Conservation (phyloP, 768 basidiomycete genomes). For the Fistulinella prunicolor region DNA sequence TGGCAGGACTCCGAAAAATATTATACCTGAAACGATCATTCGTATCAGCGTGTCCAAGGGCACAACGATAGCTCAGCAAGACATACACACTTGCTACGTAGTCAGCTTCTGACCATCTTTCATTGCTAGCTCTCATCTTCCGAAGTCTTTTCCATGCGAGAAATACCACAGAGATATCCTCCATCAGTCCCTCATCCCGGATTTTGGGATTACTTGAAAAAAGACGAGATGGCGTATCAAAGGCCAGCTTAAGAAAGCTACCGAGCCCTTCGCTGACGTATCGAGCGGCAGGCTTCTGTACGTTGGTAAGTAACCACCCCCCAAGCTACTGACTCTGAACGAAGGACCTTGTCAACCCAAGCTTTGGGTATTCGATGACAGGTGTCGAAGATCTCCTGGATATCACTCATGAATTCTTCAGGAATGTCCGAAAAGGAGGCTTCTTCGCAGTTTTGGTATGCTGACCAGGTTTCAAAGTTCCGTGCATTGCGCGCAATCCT, state of each 20-base stretch:
- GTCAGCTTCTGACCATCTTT: conserved; percentile 54
- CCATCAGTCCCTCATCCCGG: conserved; percentile 27
- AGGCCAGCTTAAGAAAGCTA: conserved; percentile 32
- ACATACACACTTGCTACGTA: conserved; percentile 54
- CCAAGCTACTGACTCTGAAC: not conserved
- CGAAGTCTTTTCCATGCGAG: conserved; percentile 44
- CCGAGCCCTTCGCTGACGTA: conserved; percentile 12
- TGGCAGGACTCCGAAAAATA: conserved; percentile 45
- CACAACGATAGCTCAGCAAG: not conserved
- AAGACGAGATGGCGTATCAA: conserved; percentile 34
- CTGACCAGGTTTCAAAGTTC: conserved; percentile 51
- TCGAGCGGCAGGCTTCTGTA: conserved; percentile 7
- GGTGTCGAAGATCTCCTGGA: conserved; percentile 39
- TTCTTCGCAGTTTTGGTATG: conserved; percentile 48
- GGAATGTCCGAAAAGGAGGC: conserved; percentile 47
- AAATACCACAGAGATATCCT: conserved; percentile 41
- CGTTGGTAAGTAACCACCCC: not conserved
- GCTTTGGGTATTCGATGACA: conserved; percentile 34
- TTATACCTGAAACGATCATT: conserved; percentile 39
- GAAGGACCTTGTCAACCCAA: conserved; percentile 43
- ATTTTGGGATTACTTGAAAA: conserved; percentile 33
- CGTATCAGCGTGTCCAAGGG: not conserved
- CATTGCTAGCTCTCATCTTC: conserved; percentile 42
- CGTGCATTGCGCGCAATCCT: conserved; percentile 50
- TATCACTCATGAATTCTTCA: conserved; percentile 33